These are phyloP conservation scores for Perilla frutescens DNA, from an alignment of 257 asterid genomes.

Conservation along the genomic window DNA sequence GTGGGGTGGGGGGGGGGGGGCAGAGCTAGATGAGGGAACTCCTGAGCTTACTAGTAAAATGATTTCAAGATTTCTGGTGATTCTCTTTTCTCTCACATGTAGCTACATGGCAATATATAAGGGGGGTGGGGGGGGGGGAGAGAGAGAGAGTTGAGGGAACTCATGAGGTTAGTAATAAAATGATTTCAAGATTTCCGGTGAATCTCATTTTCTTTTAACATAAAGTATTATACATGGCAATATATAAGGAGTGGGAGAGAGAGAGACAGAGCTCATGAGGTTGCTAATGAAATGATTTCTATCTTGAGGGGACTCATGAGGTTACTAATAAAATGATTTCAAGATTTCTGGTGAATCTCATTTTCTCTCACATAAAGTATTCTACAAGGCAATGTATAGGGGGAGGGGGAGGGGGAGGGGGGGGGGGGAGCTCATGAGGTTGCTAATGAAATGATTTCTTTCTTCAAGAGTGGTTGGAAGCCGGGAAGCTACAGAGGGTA, in stretches of 20 bases:
- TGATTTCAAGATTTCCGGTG: too few relatives aligned
- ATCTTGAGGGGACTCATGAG: background rate
- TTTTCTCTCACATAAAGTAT: background rate
- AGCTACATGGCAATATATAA: too few relatives aligned
- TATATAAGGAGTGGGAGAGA: background rate
- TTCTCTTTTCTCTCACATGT: too few relatives aligned
- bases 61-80: too few relatives aligned
- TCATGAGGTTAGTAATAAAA: background rate
- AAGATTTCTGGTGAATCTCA: too few relatives aligned
- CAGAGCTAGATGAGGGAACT: background rate
- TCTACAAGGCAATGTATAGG: background rate
- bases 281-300: background rate
- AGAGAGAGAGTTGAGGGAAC: background rate
- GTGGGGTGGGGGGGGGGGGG: conserved; percentile 3
- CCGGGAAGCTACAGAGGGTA: conserved; percentile 88
- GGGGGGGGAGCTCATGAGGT: background rate
- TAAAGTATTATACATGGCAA: too few relatives aligned
- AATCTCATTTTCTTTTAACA: too few relatives aligned
- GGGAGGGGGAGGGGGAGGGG: conserved; percentile 1
- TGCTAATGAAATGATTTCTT: conserved; percentile 10
- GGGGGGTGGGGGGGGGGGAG: background rate
- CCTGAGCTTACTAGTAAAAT: background rate
- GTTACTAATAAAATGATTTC: background rate
- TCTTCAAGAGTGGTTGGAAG: conserved; percentile 84
- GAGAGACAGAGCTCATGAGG: background rate